Evolutionary conservation across 306 rosid genomes (phyloP), one percentile per base, ranked within the genome.

Genomic region (Heteromeles arbutifolia): DNA sequence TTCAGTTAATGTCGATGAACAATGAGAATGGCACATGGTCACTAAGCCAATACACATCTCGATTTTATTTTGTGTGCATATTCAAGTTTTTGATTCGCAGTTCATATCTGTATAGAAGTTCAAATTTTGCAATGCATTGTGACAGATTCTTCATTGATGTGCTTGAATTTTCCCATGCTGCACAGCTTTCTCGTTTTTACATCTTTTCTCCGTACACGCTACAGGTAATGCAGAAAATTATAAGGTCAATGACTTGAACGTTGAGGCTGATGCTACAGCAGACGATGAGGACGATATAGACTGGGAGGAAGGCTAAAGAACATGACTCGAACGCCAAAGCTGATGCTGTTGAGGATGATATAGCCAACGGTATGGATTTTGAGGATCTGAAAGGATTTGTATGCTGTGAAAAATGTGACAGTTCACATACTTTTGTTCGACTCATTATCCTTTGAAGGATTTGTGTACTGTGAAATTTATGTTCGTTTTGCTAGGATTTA

Each of bases 281-380:
- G 88, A 89, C 25, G 93, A 89, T 4, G 92, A 86, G 0, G 97
- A 85, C 1, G 90, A 90, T 43, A 79, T 93, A 26, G 97, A 93
- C 80, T 91, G 98, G 98, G 98, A 93, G 89, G 98, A 93, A 86
- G 93, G 97, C 67, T 93, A 67, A 83, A 80, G 83, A 50, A 50
- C 54, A 17, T 50, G 54, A 17, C 8, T 5, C 0, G 54, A 50
- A 50, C 21, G 21, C 54, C 3, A 6, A 15, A 50, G 54, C 54
- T 17, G 54, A 5, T 15, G 54, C 54, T 50, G 15, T 48, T 14
- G 53, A 48, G 53, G 53, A 1, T 48, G 53, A 48, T 48, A 4
- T 48, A 48, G 53, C 2, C 19, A 48, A 15, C 53, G 53, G 53
- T 15, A 50, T 50, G 21, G 54, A 50, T 50, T 50, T 50, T 0